Evolutionary conservation across 805 yeast genomes (phyloP), one percentile per base, ranked within the genome.

Genomic region (Wickerhamiella kurtzmanii): DNA sequence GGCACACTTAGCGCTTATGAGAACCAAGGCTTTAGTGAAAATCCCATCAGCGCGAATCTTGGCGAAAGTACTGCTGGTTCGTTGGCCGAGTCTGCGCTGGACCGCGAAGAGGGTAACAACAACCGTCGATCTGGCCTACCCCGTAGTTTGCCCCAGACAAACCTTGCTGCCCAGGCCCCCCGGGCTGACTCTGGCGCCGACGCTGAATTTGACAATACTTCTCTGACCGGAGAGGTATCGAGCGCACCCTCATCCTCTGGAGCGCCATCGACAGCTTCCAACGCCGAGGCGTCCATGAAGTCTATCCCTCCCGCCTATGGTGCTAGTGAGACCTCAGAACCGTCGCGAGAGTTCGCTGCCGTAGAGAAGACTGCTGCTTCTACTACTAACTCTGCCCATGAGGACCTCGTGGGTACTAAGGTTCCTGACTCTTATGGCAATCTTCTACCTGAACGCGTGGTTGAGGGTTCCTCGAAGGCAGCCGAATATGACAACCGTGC

Each of bases 111-210:
- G 17, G 15, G 38, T 8, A 17, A 36, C n/a, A 8, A 9, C 38
- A 36, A 36, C 38, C 19, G 38, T 15, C 6, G n/a, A 8, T 17
- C 19, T 36, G 38, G 38, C 38, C 5, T 50, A 22, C 50, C 52
- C 1, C 50, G 56, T n/a, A 50, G 53, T 37, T 54, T 51, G 41
- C 56, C 56, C 4, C 54, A 48, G 37, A 51, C 51, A 4, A 53
- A 53, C 36, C 48, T 53, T 21, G 42, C 41, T n/a, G 25, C 41
- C n/a, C 22, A 19, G 25, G 25, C 25, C 5, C 41, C 41, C 18
- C 25, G 19, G 25, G 9, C 41, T 4, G 41, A 17, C 40, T 32
- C 35, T 11, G 35, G 13, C 35, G 15, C 35, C 35, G 35, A 11
- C 13, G 35, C 35, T 32, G 35, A 11, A 11, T 11, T 11, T 32